Percentiles rank a stretch among this genome's conserved stretches.
phyloP scores from a whole-genome alignment of 345 rosid genomes.

The Salix dunnii region DNA sequence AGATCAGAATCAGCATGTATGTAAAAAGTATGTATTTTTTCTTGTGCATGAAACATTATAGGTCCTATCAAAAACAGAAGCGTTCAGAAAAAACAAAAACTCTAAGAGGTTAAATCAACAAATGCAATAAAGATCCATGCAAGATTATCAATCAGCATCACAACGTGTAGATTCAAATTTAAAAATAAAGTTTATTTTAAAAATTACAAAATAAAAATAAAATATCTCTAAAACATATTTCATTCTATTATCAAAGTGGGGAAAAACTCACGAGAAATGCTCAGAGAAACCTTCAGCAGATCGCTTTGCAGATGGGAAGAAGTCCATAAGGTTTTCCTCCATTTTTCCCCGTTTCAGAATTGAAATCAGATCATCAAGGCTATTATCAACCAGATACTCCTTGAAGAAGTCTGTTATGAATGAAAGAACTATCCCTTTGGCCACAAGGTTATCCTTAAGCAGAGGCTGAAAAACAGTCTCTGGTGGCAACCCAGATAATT shows the following conservation, averaged over 20 bases:
- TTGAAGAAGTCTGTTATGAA: conserved; percentile 95
- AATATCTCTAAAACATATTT: background rate
- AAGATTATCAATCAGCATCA: background rate
- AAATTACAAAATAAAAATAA: background rate
- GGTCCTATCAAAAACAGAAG: background rate
- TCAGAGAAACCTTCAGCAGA: conserved; percentile 85
- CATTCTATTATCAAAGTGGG: background rate
- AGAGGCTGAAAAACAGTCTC: conserved; percentile 97
- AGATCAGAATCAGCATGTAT: background rate
- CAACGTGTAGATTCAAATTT: background rate
- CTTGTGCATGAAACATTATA: too few relatives aligned
- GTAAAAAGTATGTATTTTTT: too few relatives aligned
- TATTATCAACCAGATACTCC: conserved; percentile 91
- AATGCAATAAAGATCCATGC: background rate
- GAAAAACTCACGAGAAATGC: conserved; percentile 80
- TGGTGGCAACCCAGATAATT: conserved; percentile 92
- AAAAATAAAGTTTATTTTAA: background rate
- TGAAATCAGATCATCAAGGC: conserved; percentile 88
- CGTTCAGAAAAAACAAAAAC: background rate
- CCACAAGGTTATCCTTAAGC: conserved; percentile 97
- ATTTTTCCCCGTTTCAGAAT: conserved; percentile 91
- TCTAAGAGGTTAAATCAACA: background rate
- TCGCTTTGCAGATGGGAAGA: conserved; percentile 79
- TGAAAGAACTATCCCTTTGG: conserved; percentile 95
- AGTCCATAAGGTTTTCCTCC: conserved; percentile 84